Evolutionary conservation across 768 basidiomycete genomes (phyloP), one percentile per base, ranked within the genome.

Genomic region (Auricularia cornea): DNA sequence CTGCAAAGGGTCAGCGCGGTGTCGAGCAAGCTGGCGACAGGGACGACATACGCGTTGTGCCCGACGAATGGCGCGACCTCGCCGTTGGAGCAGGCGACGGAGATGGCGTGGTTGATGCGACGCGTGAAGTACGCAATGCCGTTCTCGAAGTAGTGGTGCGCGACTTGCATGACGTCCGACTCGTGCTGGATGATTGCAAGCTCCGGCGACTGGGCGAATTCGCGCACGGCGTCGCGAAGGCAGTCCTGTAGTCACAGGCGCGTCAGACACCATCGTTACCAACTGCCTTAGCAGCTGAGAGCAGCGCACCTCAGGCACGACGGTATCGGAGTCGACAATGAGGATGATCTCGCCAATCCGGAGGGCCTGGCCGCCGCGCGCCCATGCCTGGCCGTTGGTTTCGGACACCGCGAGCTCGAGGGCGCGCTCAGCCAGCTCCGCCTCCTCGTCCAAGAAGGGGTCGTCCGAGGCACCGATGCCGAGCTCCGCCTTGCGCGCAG

Each of bases 141-240:
- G 68, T 79, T 79, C 72, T 96, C 93, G 69, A 95, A 94, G 75
- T 89, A 94, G 73, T 93, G 88, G 72, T 89, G 79, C 0, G 87
- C 91, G 62, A 93, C 91, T 73, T 94, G 90, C 87, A 94, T 92
- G 44, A 48, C 44, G 23, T 48, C 44, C 4, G 78, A 79, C 69
- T 90, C 89, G 71, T 96, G 93, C 71, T 95, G 93, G 61, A 96
- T 88, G 75, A 96, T 92, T 1, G 85, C 91, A 33, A 94, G 84
- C 52, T 92, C 87, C 0, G 89, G 91, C 66, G 87, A 88, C 73
- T 89, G 87, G 20, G 84, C 77, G 64, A 96, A 80, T 71, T 96
- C 93, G 41, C 90, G 84, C 4, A 91, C 92, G 0, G 93, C 93
- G 76, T 94, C 92, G 62, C 91, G 82, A 72, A 96, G 86, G 72